These are phyloP conservation scores for Salix viminalis DNA, from an alignment of 345 rosid genomes.

Conservation along the genomic window DNA sequence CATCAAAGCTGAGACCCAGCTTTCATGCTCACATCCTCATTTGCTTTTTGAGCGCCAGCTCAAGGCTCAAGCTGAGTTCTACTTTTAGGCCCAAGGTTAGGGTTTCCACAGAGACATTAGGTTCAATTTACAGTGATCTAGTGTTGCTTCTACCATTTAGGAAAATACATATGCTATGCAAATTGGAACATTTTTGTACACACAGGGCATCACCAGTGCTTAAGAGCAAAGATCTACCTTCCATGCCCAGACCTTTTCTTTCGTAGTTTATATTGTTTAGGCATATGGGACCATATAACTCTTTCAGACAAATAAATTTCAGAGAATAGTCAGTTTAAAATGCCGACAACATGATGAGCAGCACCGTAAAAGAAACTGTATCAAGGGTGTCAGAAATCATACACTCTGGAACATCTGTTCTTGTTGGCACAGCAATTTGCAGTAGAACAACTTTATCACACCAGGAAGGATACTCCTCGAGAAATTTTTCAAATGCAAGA, in stretches of 20 bases:
- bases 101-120: background rate
- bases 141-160: background rate
- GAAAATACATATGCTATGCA: background rate
- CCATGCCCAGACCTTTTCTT: background rate
- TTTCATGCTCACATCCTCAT: background rate
- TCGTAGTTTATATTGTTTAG: background rate
- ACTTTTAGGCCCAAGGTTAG: background rate
- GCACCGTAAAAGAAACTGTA: constrained; percentile 4
- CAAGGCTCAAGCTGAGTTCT: background rate
- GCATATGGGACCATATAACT: background rate
- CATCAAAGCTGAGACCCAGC: background rate
- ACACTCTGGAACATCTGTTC: constrained; percentile 99
- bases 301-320: background rate
- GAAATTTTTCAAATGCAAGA: constrained; percentile 97
- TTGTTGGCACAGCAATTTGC: constrained; percentile 99
- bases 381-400: constrained; percentile 25
- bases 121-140: background rate
- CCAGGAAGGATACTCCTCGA: constrained; percentile 93
- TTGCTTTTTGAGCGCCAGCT: background rate
- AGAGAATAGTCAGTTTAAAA: background rate
- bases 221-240: background rate
- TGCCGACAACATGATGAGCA: background rate
- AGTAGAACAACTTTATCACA: constrained; percentile 93
- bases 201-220: background rate
- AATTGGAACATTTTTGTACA: background rate